Conservation (phyloP, 2,329 filamentous ascomycete genomes). For the Venturia asperata region DNA sequence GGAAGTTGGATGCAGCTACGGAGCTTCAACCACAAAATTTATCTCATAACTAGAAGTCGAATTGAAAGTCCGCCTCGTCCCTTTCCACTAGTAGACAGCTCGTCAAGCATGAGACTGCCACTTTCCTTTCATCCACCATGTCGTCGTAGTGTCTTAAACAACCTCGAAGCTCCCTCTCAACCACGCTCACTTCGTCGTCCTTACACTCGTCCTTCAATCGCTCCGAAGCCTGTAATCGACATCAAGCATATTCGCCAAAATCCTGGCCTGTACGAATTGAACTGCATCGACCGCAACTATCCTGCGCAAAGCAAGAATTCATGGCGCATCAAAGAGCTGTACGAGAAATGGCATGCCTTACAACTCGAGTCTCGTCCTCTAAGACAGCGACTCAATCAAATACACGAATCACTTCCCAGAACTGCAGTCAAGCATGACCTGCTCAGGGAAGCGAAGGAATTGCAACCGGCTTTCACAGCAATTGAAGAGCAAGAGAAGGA, state of each 20-base stretch:
- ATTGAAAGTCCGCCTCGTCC: too few species aligned
- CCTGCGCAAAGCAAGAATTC: slow-evolving; percentile 45
- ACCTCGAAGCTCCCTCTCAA: slow-evolving; percentile 7
- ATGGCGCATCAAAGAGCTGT: slow-evolving; percentile 46
- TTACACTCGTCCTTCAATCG: slow-evolving; percentile 56
- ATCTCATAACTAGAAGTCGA: neutral
- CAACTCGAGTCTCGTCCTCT: slow-evolving; percentile 55
- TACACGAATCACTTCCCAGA: slow-evolving; percentile 49
- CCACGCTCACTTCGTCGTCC: slow-evolving; percentile 24
- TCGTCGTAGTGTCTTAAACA: slow-evolving; percentile 11
- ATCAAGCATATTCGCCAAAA: slow-evolving; percentile 86
- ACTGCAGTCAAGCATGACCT: slow-evolving; percentile 32
- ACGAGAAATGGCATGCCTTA: slow-evolving; percentile 29
- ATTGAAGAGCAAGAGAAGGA: slow-evolving; percentile 57
- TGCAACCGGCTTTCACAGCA: slow-evolving; percentile 56
- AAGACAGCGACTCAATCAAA: slow-evolving; percentile 58
- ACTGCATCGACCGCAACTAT: slow-evolving; percentile 83
- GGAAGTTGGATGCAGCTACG: too few species aligned
- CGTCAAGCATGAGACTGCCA: neutral
- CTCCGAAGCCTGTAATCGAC: slow-evolving; percentile 73
- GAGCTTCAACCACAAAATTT: neutral
- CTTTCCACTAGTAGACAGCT: neutral
- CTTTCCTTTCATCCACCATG: slow-evolving; percentile 11
- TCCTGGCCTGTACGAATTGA: slow-evolving; percentile 70
- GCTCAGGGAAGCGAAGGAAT: slow-evolving; percentile 53